Conservation (phyloP, 306 rosid species). For the Rosa rugosa region DNA sequence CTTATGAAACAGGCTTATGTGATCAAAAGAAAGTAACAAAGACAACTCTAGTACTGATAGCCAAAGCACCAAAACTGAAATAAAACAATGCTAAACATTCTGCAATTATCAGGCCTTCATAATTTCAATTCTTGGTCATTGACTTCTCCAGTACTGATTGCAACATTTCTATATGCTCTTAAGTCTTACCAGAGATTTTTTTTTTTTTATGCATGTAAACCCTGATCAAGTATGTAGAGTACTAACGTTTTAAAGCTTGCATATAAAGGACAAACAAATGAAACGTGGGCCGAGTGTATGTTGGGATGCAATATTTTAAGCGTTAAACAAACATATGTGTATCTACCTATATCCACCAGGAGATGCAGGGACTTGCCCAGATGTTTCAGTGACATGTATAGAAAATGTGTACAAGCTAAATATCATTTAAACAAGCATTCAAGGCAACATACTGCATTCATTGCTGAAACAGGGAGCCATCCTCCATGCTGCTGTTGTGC, state of each 20-base stretch:
- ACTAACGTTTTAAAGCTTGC: not conserved
- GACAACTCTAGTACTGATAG: not conserved
- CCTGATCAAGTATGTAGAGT: not conserved
- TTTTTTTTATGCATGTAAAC: not conserved
- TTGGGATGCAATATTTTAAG: not conserved
- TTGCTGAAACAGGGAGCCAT: slow-evolving; percentile 98
- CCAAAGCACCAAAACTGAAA: not conserved
- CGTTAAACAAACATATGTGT: not conserved
- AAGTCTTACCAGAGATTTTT: not conserved
- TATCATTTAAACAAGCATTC: not conserved
- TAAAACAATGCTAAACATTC: not conserved
- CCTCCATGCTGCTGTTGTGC: slow-evolving; percentile 99
- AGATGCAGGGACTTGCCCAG: not conserved
- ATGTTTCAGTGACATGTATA: not conserved
- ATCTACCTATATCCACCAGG: not conserved
- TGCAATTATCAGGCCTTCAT: not conserved
- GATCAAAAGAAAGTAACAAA: not conserved
- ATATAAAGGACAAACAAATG: not conserved
- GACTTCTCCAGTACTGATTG: not conserved
- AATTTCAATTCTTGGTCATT: not conserved
- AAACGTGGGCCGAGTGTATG: not conserved
- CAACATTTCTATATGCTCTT: not conserved
- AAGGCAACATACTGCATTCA: slow-evolving; percentile 77
- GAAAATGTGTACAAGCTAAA: not conserved
- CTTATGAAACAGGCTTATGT: not conserved